A percentile compares a stretch with the other conserved stretches of the same genome.
Evolutionary conservation across 1,284 basidiomycete genomes (phyloP).

Genomic region (Ganoderma leucocontextum): DNA sequence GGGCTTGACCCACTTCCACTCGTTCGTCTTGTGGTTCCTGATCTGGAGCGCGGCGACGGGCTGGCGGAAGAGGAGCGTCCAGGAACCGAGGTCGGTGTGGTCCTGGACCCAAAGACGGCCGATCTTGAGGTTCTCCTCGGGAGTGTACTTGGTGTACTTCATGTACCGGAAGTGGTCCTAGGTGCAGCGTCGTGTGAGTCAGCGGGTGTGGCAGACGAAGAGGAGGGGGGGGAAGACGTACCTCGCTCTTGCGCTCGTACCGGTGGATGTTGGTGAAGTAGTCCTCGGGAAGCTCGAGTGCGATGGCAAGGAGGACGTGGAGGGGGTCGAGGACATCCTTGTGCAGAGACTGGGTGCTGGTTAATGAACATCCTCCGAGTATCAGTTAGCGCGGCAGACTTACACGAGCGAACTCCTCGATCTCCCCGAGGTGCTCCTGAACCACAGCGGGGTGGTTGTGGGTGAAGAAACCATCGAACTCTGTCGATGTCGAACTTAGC

Average conservation of each 20-base stretch:
- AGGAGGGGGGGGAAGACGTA: slow-evolving; percentile 22
- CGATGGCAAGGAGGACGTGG: slow-evolving; percentile 53
- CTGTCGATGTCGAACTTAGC: slow-evolving; percentile 29
- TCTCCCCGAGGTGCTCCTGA: slow-evolving; percentile 53
- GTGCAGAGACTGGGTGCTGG: slow-evolving; percentile 49
- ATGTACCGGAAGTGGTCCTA: slow-evolving; percentile 63
- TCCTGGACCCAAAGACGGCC: slow-evolving; percentile 52
- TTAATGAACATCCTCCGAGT: background rate
- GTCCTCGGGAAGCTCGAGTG: slow-evolving; percentile 63
- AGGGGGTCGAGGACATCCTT: slow-evolving; percentile 59
- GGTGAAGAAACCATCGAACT: slow-evolving; percentile 51
- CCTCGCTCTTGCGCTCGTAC: slow-evolving; percentile 54
- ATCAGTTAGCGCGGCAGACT: background rate
- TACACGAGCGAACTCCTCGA: slow-evolving; percentile 53
- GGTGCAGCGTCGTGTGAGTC: background rate
- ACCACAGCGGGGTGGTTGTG: slow-evolving; percentile 51
- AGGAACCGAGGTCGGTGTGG: slow-evolving; percentile 59
- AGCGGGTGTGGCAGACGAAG: background rate
- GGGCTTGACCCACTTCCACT: slow-evolving; percentile 58
- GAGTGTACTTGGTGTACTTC: slow-evolving; percentile 58
- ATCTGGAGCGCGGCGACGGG: slow-evolving; percentile 56
- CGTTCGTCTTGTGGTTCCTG: slow-evolving; percentile 45
- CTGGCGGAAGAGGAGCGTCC: slow-evolving; percentile 55
- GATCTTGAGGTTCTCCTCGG: slow-evolving; percentile 53
- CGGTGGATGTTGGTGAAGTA: slow-evolving; percentile 60